Evolutionary conservation across 2,329 filamentous ascomycete species (phyloP).

Genomic region (Thielaviopsis euricoi): DNA sequence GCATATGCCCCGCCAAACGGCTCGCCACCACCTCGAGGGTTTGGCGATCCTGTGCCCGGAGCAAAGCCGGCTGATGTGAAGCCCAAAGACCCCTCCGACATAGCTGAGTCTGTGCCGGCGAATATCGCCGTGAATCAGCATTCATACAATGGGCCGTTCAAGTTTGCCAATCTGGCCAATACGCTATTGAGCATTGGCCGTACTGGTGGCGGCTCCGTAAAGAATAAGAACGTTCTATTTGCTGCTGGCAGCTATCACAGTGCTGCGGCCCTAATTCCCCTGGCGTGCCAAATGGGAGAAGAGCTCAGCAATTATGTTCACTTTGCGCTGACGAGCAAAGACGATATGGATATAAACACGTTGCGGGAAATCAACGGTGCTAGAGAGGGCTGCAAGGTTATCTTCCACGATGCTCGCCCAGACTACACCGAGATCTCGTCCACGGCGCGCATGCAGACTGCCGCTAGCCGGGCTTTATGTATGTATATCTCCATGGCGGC

Average conservation of each 20-base stretch:
- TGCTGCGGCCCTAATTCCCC: constrained; percentile 53
- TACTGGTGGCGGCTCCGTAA: constrained; percentile 31
- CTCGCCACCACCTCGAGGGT: not conserved
- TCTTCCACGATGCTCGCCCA: constrained; percentile 55
- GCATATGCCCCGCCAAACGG: not conserved
- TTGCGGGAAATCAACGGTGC: constrained; percentile 67
- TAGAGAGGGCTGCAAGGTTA: constrained; percentile 49
- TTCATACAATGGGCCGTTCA: constrained; percentile 52
- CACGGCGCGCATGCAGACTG: constrained; percentile 49
- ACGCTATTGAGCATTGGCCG: constrained; percentile 44
- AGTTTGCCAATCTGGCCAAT: constrained; percentile 45
- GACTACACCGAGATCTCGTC: constrained; percentile 56
- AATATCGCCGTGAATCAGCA: not conserved
- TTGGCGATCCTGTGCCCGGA: constrained; percentile 7
- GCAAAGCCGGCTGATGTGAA: not conserved
- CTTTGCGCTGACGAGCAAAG: constrained; percentile 61
- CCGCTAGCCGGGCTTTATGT: constrained; percentile 48
- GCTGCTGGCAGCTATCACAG: constrained; percentile 60
- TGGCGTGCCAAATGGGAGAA: constrained; percentile 73
- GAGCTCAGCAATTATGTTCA: constrained; percentile 61
- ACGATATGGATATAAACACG: constrained; percentile 49
- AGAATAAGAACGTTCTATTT: constrained; percentile 63
- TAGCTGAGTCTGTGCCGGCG: constrained; percentile 1
- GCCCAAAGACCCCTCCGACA: not conserved
- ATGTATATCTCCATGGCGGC: constrained; percentile 16